These are phyloP conservation scores for Alternaria longipes DNA, from an alignment of 2,329 filamentous ascomycete genomes.

Conservation along the genomic window DNA sequence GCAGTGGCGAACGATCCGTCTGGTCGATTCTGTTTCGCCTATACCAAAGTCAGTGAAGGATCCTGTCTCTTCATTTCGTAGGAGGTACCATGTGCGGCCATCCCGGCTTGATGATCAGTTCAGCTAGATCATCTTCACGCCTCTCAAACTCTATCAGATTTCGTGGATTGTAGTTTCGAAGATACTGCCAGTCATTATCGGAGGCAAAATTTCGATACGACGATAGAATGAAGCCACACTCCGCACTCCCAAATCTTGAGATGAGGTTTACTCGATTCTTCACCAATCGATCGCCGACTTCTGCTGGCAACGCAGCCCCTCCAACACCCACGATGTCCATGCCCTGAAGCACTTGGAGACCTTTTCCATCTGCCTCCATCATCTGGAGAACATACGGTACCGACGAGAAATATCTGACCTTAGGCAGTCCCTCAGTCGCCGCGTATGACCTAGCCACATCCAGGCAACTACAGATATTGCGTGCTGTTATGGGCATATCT, in stretches of 20 bases:
- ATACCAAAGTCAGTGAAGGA: conserved; percentile 1
- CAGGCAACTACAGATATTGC: conserved; percentile 62
- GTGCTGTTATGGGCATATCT: conserved; percentile 64
- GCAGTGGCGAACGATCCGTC: conserved; percentile 70
- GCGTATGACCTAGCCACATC: conserved; percentile 43
- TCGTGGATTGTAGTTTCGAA: conserved; percentile 56
- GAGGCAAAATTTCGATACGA: conserved; percentile 65
- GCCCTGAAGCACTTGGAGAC: conserved; percentile 68
- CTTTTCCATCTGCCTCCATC: conserved; percentile 90
- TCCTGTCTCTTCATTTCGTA: background rate
- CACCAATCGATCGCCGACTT: conserved; percentile 65
- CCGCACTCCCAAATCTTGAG: conserved; percentile 71
- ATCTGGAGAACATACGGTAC: conserved; percentile 87
- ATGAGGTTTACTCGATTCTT: conserved; percentile 63
- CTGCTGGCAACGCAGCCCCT: conserved; percentile 65
- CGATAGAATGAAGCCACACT: conserved; percentile 72
- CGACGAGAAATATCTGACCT: conserved; percentile 67
- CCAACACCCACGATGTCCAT: conserved; percentile 72
- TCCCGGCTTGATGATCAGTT: conserved; percentile 63
- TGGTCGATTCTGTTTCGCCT: conserved; percentile 64
- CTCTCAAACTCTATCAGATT: conserved; percentile 60
- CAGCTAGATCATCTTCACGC: conserved; percentile 54
- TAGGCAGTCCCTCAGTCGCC: conserved; percentile 30
- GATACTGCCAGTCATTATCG: conserved; percentile 70
- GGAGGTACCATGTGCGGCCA: conserved; percentile 66